These are phyloP conservation scores for Saccharomyces hybrid DNA, from an alignment of 1,139 yeast species.

Conservation along the genomic window DNA sequence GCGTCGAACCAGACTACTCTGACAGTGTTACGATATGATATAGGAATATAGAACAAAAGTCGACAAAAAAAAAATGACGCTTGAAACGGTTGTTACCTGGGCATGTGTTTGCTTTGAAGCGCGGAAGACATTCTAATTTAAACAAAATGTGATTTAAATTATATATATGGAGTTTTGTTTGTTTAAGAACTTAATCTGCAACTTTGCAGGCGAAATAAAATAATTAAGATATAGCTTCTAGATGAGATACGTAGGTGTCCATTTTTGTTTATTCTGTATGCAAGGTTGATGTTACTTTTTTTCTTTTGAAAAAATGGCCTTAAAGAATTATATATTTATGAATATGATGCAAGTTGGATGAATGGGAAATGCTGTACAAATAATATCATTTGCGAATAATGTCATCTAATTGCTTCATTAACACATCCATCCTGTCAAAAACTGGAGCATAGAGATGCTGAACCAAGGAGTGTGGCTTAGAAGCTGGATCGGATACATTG, in stretches of 20 bases:
- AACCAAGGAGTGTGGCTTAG: constrained; percentile 37
- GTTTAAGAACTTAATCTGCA: neutral
- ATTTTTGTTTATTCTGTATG: neutral
- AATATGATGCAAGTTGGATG: neutral
- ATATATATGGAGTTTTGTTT: neutral
- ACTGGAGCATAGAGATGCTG: constrained; percentile 44
- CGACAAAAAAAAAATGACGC: neutral
- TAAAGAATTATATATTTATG: neutral
- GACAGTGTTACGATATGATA: neutral
- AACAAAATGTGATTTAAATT: neutral
- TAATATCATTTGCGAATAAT: constrained; percentile 7
- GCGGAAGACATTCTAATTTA: neutral
- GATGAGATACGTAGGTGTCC: neutral
- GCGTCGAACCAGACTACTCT: neutral
- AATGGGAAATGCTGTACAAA: neutral
- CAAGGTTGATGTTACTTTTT: neutral
- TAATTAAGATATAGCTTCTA: neutral
- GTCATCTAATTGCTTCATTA: constrained; percentile 28
- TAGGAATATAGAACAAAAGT: neutral
- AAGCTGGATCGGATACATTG: constrained; percentile 1
- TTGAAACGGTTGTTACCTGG: neutral
- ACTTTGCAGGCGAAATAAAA: neutral
- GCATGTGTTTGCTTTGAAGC: neutral
- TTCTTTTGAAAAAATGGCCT: neutral
- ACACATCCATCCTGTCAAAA: constrained; percentile 40